These are phyloP conservation scores for Xylaria polymorpha DNA, from an alignment of 2,329 filamentous ascomycete species.

Conservation along the genomic window DNA sequence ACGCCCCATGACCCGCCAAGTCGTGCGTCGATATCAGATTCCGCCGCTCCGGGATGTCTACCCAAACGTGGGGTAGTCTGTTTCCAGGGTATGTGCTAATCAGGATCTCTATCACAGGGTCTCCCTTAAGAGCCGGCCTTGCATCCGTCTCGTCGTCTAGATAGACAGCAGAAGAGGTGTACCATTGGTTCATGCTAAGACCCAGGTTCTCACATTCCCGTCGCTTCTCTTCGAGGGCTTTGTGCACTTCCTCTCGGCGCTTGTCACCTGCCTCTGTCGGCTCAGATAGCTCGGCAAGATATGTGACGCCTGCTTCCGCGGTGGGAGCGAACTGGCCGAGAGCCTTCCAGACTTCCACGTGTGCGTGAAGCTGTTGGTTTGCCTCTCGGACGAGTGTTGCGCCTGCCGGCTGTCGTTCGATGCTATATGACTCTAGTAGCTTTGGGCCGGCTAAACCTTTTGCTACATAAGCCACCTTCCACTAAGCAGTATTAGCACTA, in stretches of 20 bases:
- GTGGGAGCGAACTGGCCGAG: conserved; percentile 57
- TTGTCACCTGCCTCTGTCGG: conserved; percentile 51
- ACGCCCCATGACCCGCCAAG: conserved; percentile 66
- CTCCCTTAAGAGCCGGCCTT: conserved; percentile 48
- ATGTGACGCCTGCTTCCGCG: conserved; percentile 52
- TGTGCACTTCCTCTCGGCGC: conserved; percentile 53
- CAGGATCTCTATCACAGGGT: conserved; percentile 46
- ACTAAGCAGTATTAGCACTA: conserved; percentile 44
- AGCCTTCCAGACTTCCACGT: conserved; percentile 58
- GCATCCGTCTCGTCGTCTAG: conserved; percentile 43
- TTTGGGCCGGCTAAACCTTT: conserved; percentile 52
- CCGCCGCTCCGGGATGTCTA: conserved; percentile 61
- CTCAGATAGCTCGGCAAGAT: conserved; percentile 52
- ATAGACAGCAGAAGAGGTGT: conserved; percentile 56
- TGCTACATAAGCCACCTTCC: conserved; percentile 64
- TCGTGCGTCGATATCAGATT: conserved; percentile 67
- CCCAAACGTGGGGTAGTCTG: conserved; percentile 72
- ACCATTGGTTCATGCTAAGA: conserved; percentile 61
- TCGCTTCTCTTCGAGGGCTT: conserved; percentile 60
- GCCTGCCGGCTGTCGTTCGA: conserved; percentile 63
- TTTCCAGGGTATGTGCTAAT: conserved; percentile 66
- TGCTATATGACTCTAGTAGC: conserved; percentile 58
- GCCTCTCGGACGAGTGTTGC: conserved; percentile 60
- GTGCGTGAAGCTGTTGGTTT: conserved; percentile 67
- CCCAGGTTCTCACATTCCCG: conserved; percentile 60